phyloP scores from a whole-genome alignment of 208 protist genomes.

The Leishmania turanica region DNA sequence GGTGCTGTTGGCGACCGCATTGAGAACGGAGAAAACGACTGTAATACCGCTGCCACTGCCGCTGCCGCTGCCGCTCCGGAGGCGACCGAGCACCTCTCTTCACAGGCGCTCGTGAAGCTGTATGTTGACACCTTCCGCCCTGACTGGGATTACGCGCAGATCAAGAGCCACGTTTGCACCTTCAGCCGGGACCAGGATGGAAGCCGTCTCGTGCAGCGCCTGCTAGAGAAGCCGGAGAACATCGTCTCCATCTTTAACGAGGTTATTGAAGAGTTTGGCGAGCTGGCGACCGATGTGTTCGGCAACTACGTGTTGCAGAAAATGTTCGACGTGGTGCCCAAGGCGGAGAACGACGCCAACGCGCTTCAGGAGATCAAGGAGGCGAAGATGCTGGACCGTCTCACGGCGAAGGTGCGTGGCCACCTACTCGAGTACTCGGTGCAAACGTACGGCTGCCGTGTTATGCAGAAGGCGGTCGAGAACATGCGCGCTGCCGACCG shows the following conservation, averaged over 20 bases:
- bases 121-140: constrained; percentile 52
- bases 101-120: constrained; percentile 28
- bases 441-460: constrained; percentile 97
- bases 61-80: background rate
- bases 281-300: constrained; percentile 97
- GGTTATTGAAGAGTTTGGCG: constrained; percentile 70
- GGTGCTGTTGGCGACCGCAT: constrained; percentile 23
- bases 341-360: constrained; percentile 28
- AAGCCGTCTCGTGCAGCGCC: constrained; percentile 96
- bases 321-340: constrained; percentile 94
- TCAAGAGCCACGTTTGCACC: constrained; percentile 82
- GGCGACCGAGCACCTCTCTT: constrained; percentile 8
- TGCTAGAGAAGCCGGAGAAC: constrained; percentile 90
- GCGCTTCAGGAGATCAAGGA: constrained; percentile 10
- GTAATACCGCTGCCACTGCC: background rate
- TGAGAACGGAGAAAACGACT: background rate
- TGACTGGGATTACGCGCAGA: constrained; percentile 63
- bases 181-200: constrained; percentile 96
- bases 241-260: constrained; percentile 91
- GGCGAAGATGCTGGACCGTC: constrained; percentile 30
- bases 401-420: constrained; percentile 79
- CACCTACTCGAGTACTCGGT: constrained; percentile 89
- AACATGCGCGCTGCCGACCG: constrained; percentile 43
- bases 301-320: constrained; percentile 99
- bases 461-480: constrained; percentile 97